Evolutionary conservation across 257 asterid species (phyloP).

Genomic region (Galeopsis tetrahit): DNA sequence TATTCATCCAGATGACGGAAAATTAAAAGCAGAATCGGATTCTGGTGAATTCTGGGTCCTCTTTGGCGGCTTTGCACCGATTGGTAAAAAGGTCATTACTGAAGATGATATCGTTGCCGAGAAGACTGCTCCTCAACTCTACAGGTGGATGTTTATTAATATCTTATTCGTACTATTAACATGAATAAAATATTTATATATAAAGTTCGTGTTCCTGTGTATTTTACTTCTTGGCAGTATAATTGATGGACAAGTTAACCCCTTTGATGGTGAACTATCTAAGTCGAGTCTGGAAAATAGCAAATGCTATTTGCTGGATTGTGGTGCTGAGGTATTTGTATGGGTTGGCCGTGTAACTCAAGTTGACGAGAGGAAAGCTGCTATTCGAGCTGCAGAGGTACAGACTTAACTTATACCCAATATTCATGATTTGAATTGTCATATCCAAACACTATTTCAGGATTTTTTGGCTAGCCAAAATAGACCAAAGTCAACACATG

Average conservation of each 20-base stretch:
- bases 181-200: background rate
- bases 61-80: slow-evolving; percentile 98
- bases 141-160: slow-evolving; percentile 48
- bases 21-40: slow-evolving; percentile 89
- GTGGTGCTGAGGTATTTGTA: slow-evolving; percentile 90
- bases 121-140: slow-evolving; percentile 76
- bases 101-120: slow-evolving; percentile 89
- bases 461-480: slow-evolving; percentile 78
- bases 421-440: slow-evolving; percentile 32
- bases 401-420: slow-evolving; percentile 19
- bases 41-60: slow-evolving; percentile 99
- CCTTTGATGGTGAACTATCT: slow-evolving; percentile 78
- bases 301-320: slow-evolving; percentile 86
- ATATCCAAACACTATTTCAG: slow-evolving; percentile 48
- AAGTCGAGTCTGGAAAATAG: slow-evolving; percentile 83
- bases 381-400: slow-evolving; percentile 90
- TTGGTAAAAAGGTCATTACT: slow-evolving; percentile 74
- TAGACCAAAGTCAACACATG: slow-evolving; percentile 82
- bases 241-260: slow-evolving; percentile 62
- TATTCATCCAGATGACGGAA: slow-evolving; percentile 76
- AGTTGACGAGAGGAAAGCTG: slow-evolving; percentile 92
- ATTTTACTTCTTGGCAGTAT: slow-evolving; percentile 56
- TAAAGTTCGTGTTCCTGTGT: background rate
- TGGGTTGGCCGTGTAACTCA: slow-evolving; percentile 99
- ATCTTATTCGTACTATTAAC: slow-evolving; percentile 6